Evolutionary conservation across 1,139 yeast species (phyloP).

Genomic region (Taphrina populina): DNA sequence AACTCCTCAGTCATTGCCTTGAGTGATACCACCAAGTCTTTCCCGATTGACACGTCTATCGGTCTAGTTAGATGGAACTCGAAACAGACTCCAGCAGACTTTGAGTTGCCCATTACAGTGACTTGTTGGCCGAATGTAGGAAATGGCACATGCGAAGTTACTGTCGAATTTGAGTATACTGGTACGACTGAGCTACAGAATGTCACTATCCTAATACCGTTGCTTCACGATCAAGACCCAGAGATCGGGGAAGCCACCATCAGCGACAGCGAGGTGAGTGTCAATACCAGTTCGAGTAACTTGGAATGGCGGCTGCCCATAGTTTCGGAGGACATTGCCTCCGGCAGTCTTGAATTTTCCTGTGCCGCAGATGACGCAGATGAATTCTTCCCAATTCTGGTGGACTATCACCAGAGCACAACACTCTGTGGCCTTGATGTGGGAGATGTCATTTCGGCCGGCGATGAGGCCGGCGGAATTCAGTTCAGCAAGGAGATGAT

Average conservation of each 20-base stretch:
- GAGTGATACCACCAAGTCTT: constrained; percentile 72
- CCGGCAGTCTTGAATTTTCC: constrained; percentile 77
- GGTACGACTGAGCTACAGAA: constrained; percentile 55
- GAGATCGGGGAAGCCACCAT: constrained; percentile 55
- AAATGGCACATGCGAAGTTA: constrained; percentile 49
- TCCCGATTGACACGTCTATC: constrained; percentile 88
- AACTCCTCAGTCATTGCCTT: constrained; percentile 61
- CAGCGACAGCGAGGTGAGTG: constrained; percentile 37
- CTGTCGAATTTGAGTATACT: constrained; percentile 79
- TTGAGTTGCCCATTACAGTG: constrained; percentile 65
- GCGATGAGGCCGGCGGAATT: constrained; percentile 8
- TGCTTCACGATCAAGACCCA: constrained; percentile 44
- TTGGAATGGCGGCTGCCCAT: constrained; percentile 48
- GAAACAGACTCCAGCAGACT: constrained; percentile 50
- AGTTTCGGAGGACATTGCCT: constrained; percentile 48
- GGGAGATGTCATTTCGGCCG: constrained; percentile 42
- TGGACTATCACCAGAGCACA: constrained; percentile 51
- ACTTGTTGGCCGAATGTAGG: constrained; percentile 83
- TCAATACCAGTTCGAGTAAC: constrained; percentile 44
- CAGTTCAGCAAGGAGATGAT: constrained; percentile 15
- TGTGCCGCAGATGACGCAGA: constrained; percentile 77
- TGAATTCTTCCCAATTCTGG: constrained; percentile 76
- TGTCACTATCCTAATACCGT: constrained; percentile 65
- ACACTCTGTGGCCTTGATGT: constrained; percentile 54
- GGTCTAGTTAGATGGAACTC: constrained; percentile 92